phyloP scores from a whole-genome alignment of 2,329 filamentous ascomycete species.

The Mollisia scopiformis region DNA sequence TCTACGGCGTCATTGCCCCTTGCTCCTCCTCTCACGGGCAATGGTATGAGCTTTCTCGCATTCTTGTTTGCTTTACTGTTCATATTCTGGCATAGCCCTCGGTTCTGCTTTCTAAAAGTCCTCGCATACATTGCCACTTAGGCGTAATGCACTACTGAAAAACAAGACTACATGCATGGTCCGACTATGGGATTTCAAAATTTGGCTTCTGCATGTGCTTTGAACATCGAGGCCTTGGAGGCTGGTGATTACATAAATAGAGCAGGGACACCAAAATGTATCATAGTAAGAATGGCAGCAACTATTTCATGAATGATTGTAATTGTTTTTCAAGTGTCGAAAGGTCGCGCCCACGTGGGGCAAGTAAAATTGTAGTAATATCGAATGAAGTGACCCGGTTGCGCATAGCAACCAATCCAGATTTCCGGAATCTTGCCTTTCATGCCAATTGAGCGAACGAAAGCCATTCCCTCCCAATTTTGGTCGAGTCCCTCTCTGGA shows the following conservation, averaged over 20 bases:
- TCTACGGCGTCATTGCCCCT: conserved; percentile 26
- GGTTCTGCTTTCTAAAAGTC: conserved; percentile 22
- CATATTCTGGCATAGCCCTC: conserved; percentile 32
- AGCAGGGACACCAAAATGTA: conserved; percentile 30
- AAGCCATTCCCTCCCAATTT: conserved; percentile 5
- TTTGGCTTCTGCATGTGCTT: conserved; percentile 21
- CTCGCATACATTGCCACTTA: conserved; percentile 19
- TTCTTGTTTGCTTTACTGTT: conserved; percentile 34
- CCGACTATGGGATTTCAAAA: conserved; percentile 23
- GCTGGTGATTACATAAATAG: conserved; percentile 27
- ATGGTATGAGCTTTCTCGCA: conserved; percentile 28
- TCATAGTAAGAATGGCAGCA: conserved; percentile 28
- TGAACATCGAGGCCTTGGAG: conserved; percentile 17
- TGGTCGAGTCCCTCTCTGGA: no score
- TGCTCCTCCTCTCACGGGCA: conserved; percentile 23
- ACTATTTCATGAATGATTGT: not conserved
- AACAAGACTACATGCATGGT: conserved; percentile 25
- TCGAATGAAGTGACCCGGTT: no score
- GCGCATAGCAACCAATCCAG: not conserved
- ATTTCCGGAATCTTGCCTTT: conserved; percentile 8
- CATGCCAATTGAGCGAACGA: conserved; percentile 5
- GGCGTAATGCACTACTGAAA: conserved; percentile 26
- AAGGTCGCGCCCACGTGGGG: no score
- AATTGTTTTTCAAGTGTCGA: no score
- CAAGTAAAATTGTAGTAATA: no score